Evolutionary conservation across 106 monocot species (phyloP), one percentile per base, ranked within the genome.

Genomic region (Chionographis japonica): DNA sequence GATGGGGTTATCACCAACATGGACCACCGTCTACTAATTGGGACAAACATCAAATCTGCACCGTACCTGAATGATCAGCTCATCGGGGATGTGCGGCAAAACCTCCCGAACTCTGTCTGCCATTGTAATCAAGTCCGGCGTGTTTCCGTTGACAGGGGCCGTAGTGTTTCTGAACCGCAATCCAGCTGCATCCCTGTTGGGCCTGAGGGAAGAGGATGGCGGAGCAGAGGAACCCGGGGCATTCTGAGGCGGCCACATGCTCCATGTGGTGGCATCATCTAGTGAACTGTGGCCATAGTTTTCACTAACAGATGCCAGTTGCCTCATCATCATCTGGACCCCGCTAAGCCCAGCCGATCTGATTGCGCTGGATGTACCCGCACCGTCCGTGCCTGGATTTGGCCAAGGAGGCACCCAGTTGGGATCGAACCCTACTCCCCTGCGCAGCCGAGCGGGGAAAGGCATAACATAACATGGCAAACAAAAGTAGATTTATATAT

Each of bases 251-350:
- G 81, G 74, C 94, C 90, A 94, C 18, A 85, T 39, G 68, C 78
- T 90, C 94, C 94, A 94, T 27, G 27, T 1, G 40, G 79, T 1
- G 38, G 76, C 38, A 64, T 82, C 76, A 62, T 87, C 87, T 8
- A 72, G 39, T 1, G 76, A 65, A 58, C 72, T 57, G 69, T 81
- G 89, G 17, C 83, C 64, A 62, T 86, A 92, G 56, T 77, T 77
- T 69, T 92, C 86, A 39, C 87, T 64, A 35, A 85, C 85, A 51
- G 97, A 90, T 40, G 93, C 75, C 15, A 98, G 71, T 65, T 93
- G 98, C 69, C 98, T 87, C 89, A 98, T 90, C 93, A 98, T 98
- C 87, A 92, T 67, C 77, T 93, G 93, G 8, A 98, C 87, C 54
- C 98, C 81, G 77, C 68, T 82, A 19, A 98, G 77, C 16, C 98